Evolutionary conservation across 495 filamentous ascomycete species (phyloP).

Genomic region (Chaetomium cochliodes): DNA sequence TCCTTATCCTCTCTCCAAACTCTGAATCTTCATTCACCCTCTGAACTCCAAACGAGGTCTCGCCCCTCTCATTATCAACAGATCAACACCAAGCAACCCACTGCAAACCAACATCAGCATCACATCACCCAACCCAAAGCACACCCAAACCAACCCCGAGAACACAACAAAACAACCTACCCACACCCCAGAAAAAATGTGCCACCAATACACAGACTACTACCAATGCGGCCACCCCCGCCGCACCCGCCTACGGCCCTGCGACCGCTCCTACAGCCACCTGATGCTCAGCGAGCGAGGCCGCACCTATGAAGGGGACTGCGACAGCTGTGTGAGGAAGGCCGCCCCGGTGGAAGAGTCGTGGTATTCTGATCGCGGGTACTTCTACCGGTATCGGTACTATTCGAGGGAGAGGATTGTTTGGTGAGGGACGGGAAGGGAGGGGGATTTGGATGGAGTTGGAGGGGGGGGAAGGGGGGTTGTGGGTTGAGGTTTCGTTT

Average conservation of each 20-base stretch:
- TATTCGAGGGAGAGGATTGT: not conserved
- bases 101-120: not conserved
- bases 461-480: not conserved
- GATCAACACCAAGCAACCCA: too few species aligned
- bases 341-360: not conserved
- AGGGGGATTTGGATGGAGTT: too few species aligned
- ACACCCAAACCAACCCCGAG: not conserved
- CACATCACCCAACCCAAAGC: not conserved
- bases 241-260: not conserved
- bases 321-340: not conserved
- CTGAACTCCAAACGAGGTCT: too few species aligned
- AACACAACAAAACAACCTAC: too few species aligned
- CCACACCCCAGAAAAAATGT: not conserved
- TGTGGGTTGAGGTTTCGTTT: not conserved
- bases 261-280: conserved; percentile 1
- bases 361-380: not conserved
- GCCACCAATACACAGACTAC: conserved; percentile 4
- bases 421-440: not conserved
- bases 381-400: not conserved
- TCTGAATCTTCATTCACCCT: too few species aligned
- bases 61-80: too few species aligned
- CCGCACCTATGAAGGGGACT: not conserved
- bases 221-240: conserved; percentile 5
- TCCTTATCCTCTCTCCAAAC: not conserved
- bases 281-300: not conserved